Conservation (phyloP, 192 early-diverging fungal genomes). For the Geranomyces michiganensis region DNA sequence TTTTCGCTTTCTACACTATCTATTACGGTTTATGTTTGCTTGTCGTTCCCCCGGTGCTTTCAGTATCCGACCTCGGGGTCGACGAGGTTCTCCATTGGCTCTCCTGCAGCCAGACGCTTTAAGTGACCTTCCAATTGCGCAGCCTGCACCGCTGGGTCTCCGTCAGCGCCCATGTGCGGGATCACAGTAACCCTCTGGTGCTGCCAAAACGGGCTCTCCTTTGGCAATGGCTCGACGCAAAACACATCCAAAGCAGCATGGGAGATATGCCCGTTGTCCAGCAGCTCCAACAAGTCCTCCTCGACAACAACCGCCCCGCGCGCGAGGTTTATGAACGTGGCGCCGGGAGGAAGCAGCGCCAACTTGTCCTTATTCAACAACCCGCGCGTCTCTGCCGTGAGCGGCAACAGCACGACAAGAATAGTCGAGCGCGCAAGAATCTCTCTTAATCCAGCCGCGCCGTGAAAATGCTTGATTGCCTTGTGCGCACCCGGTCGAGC, state of each 20-base stretch:
- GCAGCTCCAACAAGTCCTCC: background rate
- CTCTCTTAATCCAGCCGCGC: background rate
- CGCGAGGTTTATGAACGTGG: constrained; percentile 4
- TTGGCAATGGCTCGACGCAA: constrained; percentile 4
- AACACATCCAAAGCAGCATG: constrained; percentile 3
- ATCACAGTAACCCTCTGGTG: background rate
- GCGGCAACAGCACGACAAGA: constrained; percentile 1
- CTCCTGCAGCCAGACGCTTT: background rate
- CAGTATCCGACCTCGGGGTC: background rate
- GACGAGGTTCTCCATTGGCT: background rate
- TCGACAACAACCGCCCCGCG: background rate
- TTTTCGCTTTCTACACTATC: too few species aligned
- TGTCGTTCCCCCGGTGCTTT: background rate
- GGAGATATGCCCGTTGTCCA: background rate
- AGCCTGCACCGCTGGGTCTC: background rate
- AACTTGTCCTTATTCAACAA: background rate
- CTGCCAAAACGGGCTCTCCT: constrained; percentile 2
- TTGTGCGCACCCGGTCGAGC: background rate
- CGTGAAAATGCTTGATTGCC: background rate
- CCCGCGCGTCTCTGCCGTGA: background rate
- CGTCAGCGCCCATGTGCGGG: constrained; percentile 6
- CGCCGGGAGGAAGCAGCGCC: background rate
- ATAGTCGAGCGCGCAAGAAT: background rate
- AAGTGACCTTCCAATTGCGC: background rate
- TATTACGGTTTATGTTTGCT: too few species aligned